Percentiles rank a stretch among this genome's conserved stretches.
Evolutionary conservation across 441 rosid genomes (phyloP).

Genomic region (Melastoma candidum): DNA sequence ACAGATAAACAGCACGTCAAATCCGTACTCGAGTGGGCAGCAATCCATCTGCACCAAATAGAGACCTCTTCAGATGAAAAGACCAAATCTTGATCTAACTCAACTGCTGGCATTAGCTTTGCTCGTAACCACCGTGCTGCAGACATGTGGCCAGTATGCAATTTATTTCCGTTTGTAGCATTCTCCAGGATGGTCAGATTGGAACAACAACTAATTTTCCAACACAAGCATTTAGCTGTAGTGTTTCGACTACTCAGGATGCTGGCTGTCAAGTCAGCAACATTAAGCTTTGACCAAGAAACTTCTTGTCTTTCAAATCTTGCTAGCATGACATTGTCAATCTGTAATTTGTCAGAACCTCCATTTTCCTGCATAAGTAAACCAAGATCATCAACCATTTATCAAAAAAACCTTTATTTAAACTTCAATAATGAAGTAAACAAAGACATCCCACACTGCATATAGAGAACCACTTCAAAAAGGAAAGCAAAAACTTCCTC

Average conservation of each 20-base stretch:
- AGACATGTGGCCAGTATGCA: constrained; percentile 25
- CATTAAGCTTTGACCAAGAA: constrained; percentile 82
- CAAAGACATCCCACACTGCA: not conserved
- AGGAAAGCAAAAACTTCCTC: too few species aligned
- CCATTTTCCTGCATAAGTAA: constrained; percentile 34
- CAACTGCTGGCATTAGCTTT: constrained; percentile 53
- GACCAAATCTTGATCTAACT: constrained; percentile 38
- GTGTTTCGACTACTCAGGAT: constrained; percentile 50
- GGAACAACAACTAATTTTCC: constrained; percentile 71
- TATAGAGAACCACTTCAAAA: too few species aligned
- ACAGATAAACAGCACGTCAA: constrained; percentile 62
- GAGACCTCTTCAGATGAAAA: constrained; percentile 58
- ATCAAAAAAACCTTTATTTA: constrained; percentile 1
- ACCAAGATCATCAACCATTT: not conserved
- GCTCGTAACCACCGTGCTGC: constrained; percentile 62
- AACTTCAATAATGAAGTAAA: not conserved
- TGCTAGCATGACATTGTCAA: constrained; percentile 54
- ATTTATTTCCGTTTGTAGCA: constrained; percentile 19
- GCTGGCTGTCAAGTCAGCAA: constrained; percentile 56
- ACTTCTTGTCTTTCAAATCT: constrained; percentile 47
- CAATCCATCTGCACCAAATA: constrained; percentile 73
- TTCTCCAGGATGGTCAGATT: constrained; percentile 27
- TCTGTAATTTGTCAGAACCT: constrained; percentile 39
- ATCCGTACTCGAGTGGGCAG: constrained; percentile 30
- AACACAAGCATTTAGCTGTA: constrained; percentile 56